These are phyloP conservation scores for Aspergillus brunneoviolaceus DNA, from an alignment of 2,329 filamentous ascomycete species.

Conservation along the genomic window DNA sequence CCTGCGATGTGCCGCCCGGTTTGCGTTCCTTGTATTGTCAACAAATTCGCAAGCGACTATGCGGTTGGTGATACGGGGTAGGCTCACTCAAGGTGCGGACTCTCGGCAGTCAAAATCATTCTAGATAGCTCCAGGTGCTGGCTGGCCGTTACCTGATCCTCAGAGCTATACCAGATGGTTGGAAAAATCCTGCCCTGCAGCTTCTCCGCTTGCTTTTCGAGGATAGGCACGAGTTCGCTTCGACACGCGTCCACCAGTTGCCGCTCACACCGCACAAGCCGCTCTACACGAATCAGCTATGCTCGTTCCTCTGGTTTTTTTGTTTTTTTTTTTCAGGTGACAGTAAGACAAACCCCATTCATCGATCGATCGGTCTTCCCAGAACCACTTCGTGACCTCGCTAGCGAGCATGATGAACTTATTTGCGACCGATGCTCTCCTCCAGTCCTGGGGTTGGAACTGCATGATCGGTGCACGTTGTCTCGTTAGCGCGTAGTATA, in stretches of 20 bases:
- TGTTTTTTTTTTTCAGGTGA: neutral
- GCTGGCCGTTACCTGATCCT: constrained; percentile 22
- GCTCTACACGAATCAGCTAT: neutral
- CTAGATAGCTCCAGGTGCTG: constrained; percentile 24
- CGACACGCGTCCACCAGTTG: neutral
- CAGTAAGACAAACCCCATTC: constrained; percentile 16
- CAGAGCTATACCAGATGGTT: constrained; percentile 23
- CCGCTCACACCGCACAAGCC: neutral
- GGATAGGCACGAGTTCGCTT: constrained; percentile 11
- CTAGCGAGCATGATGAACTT: constrained; percentile 21
- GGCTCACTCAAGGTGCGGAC: constrained; percentile 18
- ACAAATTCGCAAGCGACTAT: neutral
- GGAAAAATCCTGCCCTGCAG: constrained; percentile 23
- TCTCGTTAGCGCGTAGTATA: constrained; percentile 25
- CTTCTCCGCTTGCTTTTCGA: constrained; percentile 16
- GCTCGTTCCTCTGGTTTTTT: neutral
- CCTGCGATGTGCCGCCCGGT: constrained; percentile 19
- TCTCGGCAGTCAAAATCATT: constrained; percentile 24
- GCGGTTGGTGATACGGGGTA: neutral
- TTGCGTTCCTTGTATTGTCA: constrained; percentile 3
- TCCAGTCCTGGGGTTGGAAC: constrained; percentile 13
- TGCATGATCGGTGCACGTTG: constrained; percentile 17
- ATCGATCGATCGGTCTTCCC: constrained; percentile 10
- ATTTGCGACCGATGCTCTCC: constrained; percentile 14
- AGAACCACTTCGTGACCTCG: constrained; percentile 24